Conservation (phyloP, 345 rosid species). For the Orychophragmus violaceus region DNA sequence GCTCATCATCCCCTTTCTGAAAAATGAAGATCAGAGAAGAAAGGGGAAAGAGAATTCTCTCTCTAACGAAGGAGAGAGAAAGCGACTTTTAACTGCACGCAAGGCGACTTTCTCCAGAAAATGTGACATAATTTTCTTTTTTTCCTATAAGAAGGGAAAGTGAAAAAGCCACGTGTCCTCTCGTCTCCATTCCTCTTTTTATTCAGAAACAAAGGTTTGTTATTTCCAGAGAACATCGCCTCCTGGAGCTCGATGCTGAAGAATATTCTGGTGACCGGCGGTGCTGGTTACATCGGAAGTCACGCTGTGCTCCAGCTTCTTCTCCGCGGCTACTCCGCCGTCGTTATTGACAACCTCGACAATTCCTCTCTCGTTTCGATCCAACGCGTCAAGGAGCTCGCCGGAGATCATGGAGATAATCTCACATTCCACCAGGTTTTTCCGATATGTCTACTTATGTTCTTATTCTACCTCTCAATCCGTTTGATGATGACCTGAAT, state of each 20-base stretch:
- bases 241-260: conserved; percentile 34
- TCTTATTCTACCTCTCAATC: background rate
- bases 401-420: conserved; percentile 44
- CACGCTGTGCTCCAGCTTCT: conserved; percentile 95
- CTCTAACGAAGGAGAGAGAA: too few species aligned
- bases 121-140: background rate
- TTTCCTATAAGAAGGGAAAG: background rate
- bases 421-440: conserved; percentile 69
- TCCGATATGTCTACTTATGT: background rate
- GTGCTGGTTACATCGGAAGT: conserved; percentile 97
- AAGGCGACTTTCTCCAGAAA: conserved; percentile 8
- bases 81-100: too few species aligned
- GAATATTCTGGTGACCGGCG: conserved; percentile 79
- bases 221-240: conserved; percentile 15
- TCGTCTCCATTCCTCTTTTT: conserved; percentile 6
- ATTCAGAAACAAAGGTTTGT: conserved; percentile 4
- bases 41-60: too few species aligned
- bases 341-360: conserved; percentile 85
- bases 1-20: too few species aligned
- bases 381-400: conserved; percentile 60
- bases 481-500: background rate
- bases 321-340: conserved; percentile 52
- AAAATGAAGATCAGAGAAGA: too few species aligned
- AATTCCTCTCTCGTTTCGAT: conserved; percentile 65
- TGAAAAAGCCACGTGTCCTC: conserved; percentile 21